Evolutionary conservation across 495 filamentous ascomycete genomes (phyloP), one percentile per base, ranked within the genome.

Genomic region (Acidiella bohemica): DNA sequence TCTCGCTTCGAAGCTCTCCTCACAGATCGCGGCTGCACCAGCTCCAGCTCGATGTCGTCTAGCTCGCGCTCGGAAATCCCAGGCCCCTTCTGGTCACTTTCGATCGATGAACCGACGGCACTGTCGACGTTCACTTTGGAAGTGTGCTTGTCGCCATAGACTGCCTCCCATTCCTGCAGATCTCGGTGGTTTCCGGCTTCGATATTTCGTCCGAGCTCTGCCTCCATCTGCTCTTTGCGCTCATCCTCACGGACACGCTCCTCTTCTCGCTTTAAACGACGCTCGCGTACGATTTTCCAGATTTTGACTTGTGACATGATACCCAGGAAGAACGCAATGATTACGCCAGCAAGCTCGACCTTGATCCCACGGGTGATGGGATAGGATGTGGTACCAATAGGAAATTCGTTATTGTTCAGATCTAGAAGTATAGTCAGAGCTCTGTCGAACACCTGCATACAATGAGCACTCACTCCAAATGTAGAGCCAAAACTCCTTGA

Each of bases 401-500:
- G 87, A 52, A 95, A 95, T 4, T 84, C 61, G 18, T 81, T 66
- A 25, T 72, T 64, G 56, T 94, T 94, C 25, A 95, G 65, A 36
- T 67, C 76, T 81, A 40, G 17, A 13, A 5, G n/a, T n/a, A n/a
- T n/a, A n/a, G n/a, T n/a, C n/a, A n/a, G n/a, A n/a, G n/a, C n/a
- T n/a, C n/a, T n/a, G n/a, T n/a, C n/a, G n/a, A n/a, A n/a, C n/a
- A n/a, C n/a, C n/a, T n/a, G n/a, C n/a, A n/a, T n/a, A n/a, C n/a
- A n/a, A n/a, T n/a, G n/a, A n/a, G n/a, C 26, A 50, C 72, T 62
- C 59, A 80, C 77, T 67, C 88, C 88, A 96, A 23, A 93, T 72
- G 55, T 93, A 96, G 8, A 85, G 68, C 88, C 88, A 96, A 44
- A 95, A 95, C 54, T 95, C 88, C 54, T 90, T 93, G 50, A 93